Conservation (phyloP, 2,329 filamentous ascomycete genomes). For the Trichoderma koningii region DNA sequence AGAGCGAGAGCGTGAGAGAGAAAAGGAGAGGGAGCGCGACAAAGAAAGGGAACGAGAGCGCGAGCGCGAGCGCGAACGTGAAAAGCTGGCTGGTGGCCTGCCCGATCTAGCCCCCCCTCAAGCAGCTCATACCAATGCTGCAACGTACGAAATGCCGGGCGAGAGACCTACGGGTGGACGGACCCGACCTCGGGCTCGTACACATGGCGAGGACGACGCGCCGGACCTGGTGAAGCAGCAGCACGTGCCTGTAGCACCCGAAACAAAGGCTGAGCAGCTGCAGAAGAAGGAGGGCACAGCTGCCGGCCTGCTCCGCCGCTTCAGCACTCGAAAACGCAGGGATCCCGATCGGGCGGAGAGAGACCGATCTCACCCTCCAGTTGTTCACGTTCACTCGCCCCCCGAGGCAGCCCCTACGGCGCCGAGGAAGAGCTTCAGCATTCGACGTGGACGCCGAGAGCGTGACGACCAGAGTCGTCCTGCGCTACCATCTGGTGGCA, state of each 20-base stretch:
- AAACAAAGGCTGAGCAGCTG: conserved; percentile 61
- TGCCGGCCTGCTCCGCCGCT: conserved; percentile 78
- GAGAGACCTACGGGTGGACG: conserved; percentile 84
- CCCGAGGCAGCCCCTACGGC: conserved; percentile 59
- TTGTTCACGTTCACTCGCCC: conserved; percentile 77
- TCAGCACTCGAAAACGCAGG: conserved; percentile 81
- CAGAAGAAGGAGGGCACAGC: conserved; percentile 85
- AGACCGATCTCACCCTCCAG: conserved; percentile 69
- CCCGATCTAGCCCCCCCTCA: conserved; percentile 80
- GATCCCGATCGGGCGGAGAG: conserved; percentile 65
- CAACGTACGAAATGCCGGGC: conserved; percentile 83
- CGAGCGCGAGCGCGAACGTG: conserved; percentile 35
- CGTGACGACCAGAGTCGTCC: conserved; percentile 52
- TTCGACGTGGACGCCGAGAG: conserved; percentile 62
- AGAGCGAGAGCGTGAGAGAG: conserved; percentile 35
- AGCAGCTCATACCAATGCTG: conserved; percentile 84
- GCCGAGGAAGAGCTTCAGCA: conserved; percentile 86
- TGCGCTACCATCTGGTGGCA: conserved; percentile 58
- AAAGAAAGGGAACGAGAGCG: conserved; percentile 34
- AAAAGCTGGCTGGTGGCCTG: conserved; percentile 53
- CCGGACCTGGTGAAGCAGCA: conserved; percentile 55
- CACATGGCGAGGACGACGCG: conserved; percentile 91
- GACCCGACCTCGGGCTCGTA: conserved; percentile 81
- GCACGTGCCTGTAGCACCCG: conserved; percentile 46
- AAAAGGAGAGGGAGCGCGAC: conserved; percentile 31